phyloP scores from a whole-genome alignment of 768 basidiomycete species.

The Macrolepiota fuliginosa region DNA sequence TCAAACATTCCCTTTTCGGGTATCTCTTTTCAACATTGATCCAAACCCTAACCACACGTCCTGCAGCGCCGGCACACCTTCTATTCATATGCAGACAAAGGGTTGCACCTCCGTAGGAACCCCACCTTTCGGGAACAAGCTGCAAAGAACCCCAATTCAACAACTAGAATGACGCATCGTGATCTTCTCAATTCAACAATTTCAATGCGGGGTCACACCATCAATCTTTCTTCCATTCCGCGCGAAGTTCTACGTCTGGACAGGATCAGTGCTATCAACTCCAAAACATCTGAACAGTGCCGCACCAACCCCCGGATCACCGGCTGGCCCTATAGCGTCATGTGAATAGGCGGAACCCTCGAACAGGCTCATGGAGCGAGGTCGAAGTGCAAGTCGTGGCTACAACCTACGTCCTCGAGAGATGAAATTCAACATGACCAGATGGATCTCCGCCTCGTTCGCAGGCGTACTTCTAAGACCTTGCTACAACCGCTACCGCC shows the following conservation, averaged over 20 bases:
- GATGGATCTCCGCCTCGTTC: neutral
- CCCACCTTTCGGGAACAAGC: neutral
- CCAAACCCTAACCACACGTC: conserved; percentile 18
- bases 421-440: neutral
- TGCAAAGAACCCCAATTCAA: neutral
- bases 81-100: neutral
- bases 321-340: too few species aligned
- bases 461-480: neutral
- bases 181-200: neutral
- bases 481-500: neutral
- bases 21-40: neutral
- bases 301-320: neutral
- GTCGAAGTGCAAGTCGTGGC: neutral
- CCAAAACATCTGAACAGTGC: neutral
- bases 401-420: neutral
- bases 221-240: neutral
- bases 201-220: neutral
- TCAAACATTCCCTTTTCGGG: conserved; percentile 20
- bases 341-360: too few species aligned
- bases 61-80: neutral
- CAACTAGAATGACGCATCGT: neutral
- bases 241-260: neutral
- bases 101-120: neutral
- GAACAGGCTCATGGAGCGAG: neutral
- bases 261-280: neutral